These are phyloP conservation scores for Psilocybe cubensis DNA, from an alignment of 768 basidiomycete species.

Conservation along the genomic window DNA sequence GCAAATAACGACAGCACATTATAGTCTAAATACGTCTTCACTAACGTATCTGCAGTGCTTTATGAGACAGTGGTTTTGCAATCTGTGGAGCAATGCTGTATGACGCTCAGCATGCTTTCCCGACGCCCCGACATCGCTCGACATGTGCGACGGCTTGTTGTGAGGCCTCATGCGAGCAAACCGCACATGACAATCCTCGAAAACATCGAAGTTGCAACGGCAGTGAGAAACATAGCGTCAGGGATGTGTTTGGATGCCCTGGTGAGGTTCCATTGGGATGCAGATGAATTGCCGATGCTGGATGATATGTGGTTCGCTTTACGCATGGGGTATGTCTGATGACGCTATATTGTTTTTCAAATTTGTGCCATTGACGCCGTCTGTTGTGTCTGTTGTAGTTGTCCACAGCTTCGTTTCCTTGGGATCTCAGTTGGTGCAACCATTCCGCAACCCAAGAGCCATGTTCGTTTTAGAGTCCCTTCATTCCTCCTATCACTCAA, in stretches of 20 bases:
- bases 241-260: constrained; percentile 63
- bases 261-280: constrained; percentile 71
- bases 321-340: constrained; percentile 57
- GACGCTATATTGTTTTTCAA: background rate
- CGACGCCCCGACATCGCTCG: constrained; percentile 59
- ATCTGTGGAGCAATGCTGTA: constrained; percentile 59
- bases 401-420: constrained; percentile 65
- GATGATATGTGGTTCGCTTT: constrained; percentile 84
- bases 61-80: constrained; percentile 62
- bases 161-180: constrained; percentile 41
- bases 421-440: constrained; percentile 64
- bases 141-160: constrained; percentile 62
- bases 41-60: constrained; percentile 55
- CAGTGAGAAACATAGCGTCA: constrained; percentile 53
- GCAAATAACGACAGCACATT: background rate
- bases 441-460: constrained; percentile 60
- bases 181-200: constrained; percentile 26
- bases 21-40: constrained; percentile 60
- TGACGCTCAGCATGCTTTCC: constrained; percentile 68
- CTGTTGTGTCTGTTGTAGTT: constrained; percentile 42
- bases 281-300: constrained; percentile 63
- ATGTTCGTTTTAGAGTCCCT: constrained; percentile 46
- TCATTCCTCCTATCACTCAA: constrained; percentile 1
- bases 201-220: constrained; percentile 48
- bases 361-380: background rate